Percentiles rank a stretch among this genome's conserved stretches.
phyloP scores from a whole-genome alignment of 2,329 filamentous ascomycete species.

The Chaetomium olivaceum region DNA sequence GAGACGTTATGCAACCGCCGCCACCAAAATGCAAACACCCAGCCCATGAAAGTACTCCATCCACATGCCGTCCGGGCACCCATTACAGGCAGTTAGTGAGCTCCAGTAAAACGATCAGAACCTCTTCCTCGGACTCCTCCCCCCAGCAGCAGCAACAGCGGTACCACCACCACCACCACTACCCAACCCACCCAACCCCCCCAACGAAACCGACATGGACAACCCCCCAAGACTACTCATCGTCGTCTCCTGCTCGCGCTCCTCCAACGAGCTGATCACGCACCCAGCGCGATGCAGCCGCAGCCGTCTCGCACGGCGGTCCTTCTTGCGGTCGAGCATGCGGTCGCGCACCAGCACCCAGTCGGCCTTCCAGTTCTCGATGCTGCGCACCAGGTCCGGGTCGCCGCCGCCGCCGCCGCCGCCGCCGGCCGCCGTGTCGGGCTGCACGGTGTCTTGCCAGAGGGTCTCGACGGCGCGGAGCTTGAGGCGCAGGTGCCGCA shows the following conservation, averaged over 20 bases:
- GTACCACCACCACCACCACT: slow-evolving; percentile 16
- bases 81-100: neutral
- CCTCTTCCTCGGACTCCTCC: neutral
- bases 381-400: slow-evolving; percentile 58
- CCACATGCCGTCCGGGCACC: neutral
- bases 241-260: slow-evolving; percentile 13
- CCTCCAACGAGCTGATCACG: slow-evolving; percentile 6
- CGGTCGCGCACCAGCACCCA: slow-evolving; percentile 44
- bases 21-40: neutral
- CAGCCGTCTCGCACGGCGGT: slow-evolving; percentile 15
- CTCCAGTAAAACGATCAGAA: neutral
- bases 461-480: slow-evolving; percentile 64
- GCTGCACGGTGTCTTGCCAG: slow-evolving; percentile 41
- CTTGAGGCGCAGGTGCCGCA: slow-evolving; percentile 62
- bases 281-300: slow-evolving; percentile 21
- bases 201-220: slow-evolving; percentile 18
- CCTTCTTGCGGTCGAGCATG: slow-evolving; percentile 29
- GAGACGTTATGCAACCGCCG: slow-evolving; percentile 8
- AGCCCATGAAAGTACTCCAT: neutral
- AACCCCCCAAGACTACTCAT: slow-evolving; percentile 20
- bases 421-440: no score
- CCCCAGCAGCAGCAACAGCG: slow-evolving; percentile 11
- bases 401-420: no score
- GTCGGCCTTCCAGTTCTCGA: slow-evolving; percentile 62
- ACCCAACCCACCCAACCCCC: slow-evolving; percentile 11